Evolutionary conservation across 2,329 filamentous ascomycete genomes (phyloP), one percentile per base, ranked within the genome.

Genomic region (Beauveria sp.): DNA sequence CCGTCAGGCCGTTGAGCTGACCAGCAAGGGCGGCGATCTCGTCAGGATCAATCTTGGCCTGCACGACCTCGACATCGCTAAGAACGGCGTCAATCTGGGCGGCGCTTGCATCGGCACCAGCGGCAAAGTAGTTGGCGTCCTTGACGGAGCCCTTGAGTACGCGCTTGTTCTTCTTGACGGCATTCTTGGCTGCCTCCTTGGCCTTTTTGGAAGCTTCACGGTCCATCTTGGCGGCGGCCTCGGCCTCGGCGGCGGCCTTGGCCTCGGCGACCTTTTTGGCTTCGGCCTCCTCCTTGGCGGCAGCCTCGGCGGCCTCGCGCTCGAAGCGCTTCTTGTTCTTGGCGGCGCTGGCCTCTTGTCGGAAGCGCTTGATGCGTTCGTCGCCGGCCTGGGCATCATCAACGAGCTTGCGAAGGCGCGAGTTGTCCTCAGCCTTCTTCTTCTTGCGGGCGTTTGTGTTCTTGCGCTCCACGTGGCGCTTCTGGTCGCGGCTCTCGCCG

Each of bases 151-250:
- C 88, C 77, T 96, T 92, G 69, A 99, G 87, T 53, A 98, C 89
- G 82, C 95, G 91, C 86, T 97, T 97, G 86, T 99, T 99, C 90
- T 99, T 99, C 89, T 99, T 99, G 71, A 95, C 89, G 16, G 95
- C 95, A 72, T 92, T 97, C 87, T 99, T 99, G 63, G 95, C 95
- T 2, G 93, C 93, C 78, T 99, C 95, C 83, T 98, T 99, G 64
- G 90, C 88, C 85, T 99, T 99, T 86, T 98, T 99, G 71, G 80
- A 80, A 66, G 89, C 84, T 68, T 93, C 92, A 68, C 89, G 90
- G 62, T 91, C 87, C 5, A 82, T 84, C 83, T 98, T 98, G 66
- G 92, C 91, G 48, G 88, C 83, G 68, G 89, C 90, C 75, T 96
- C 95, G 18, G 91, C 90, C 66, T 96, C 92, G 73, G 90, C 90